Conservation (phyloP, 2,329 filamentous ascomycete genomes). For the Sporothrix pallida region DNA sequence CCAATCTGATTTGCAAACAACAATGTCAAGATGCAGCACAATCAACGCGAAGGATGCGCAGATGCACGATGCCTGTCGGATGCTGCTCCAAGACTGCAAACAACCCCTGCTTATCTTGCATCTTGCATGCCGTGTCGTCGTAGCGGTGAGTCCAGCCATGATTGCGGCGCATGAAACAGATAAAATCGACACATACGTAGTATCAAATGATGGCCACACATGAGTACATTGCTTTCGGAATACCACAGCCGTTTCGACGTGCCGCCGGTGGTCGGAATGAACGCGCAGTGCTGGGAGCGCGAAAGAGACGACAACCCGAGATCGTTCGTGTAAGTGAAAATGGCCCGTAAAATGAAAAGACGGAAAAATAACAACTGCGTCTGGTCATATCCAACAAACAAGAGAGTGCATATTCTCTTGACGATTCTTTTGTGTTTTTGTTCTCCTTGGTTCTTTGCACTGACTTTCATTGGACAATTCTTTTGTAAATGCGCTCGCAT, state of each 20-base stretch:
- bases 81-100: background rate
- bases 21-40: background rate
- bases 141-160: constrained; percentile 21
- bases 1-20: constrained; percentile 7
- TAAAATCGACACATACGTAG: background rate
- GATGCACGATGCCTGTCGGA: background rate
- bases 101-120: constrained; percentile 21
- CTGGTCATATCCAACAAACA: background rate
- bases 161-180: background rate
- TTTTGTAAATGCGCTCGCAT: background rate
- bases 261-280: background rate
- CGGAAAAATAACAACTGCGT: background rate
- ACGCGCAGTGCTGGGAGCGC: background rate
- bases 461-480: constrained; percentile 15
- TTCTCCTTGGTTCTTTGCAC: background rate
- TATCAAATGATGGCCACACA: background rate
- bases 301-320: background rate
- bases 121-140: constrained; percentile 1
- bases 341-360: background rate
- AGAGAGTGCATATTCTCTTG: background rate
- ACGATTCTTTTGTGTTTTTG: background rate
- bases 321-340: background rate
- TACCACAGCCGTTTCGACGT: background rate
- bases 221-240: background rate
- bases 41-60: background rate